phyloP scores from a whole-genome alignment of 805 yeast species.

The Teunomyces tritomae region DNA sequence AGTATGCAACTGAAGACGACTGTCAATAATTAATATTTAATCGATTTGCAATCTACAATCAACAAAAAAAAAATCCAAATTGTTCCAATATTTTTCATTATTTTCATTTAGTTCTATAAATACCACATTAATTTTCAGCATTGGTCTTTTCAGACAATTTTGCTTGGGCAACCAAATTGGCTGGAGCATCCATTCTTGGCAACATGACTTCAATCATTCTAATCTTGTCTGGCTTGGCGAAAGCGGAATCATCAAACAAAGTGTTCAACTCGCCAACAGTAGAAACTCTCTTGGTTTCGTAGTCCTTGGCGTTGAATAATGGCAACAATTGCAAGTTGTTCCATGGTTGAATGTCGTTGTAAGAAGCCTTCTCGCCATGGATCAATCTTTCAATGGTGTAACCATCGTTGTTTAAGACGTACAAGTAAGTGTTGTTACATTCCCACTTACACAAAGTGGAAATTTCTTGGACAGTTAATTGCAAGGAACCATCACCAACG shows the following conservation, averaged over 20 bases:
- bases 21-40: too few relatives aligned
- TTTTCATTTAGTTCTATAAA: not conserved
- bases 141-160: conserved; percentile 30
- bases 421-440: conserved; percentile 15
- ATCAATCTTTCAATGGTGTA: conserved; percentile 22
- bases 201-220: conserved; percentile 20
- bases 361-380: conserved; percentile 17
- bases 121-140: conserved; percentile 5
- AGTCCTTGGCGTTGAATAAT: conserved; percentile 15
- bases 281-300: conserved; percentile 12
- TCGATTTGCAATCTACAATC: too few relatives aligned
- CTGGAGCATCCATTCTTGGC: conserved; percentile 20
- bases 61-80: too few relatives aligned
- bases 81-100: not conserved
- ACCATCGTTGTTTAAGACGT: conserved; percentile 21
- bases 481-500: conserved; percentile 22
- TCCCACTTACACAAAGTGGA: conserved; percentile 16
- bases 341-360: conserved; percentile 22
- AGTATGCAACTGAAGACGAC: too few relatives aligned
- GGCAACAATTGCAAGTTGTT: conserved; percentile 15
- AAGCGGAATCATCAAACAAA: conserved; percentile 14
- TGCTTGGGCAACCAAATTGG: conserved; percentile 27
- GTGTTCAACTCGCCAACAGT: conserved; percentile 15
- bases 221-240: conserved; percentile 14
- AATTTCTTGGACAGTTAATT: conserved; percentile 23